Percentiles rank a stretch among this genome's conserved stretches.
These are phyloP conservation scores for Andrographis paniculata DNA, from an alignment of 305 asterid genomes.

Conservation along the genomic window DNA sequence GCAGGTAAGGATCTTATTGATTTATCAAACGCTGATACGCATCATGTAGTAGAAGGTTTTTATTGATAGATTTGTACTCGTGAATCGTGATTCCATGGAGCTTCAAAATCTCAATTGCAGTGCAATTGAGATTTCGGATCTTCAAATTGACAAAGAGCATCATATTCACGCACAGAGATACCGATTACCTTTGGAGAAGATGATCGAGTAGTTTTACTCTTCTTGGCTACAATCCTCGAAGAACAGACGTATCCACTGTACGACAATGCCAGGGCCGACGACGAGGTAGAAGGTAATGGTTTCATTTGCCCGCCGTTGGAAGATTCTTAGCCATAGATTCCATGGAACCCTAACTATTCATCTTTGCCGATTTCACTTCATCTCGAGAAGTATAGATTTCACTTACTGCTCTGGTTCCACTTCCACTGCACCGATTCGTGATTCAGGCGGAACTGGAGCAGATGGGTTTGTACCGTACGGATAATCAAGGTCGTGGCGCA, in stretches of 20 bases:
- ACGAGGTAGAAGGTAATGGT: conserved; percentile 29
- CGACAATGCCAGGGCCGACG: conserved; percentile 26
- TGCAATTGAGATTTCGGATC: not conserved
- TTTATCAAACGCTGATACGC: not conserved
- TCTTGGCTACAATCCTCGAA: conserved; percentile 58
- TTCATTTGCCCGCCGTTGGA: conserved; percentile 22
- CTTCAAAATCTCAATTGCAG: too few relatives aligned
- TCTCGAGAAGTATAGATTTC: too few relatives aligned
- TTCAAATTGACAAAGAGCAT: not conserved
- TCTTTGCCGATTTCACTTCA: conserved; percentile 14
- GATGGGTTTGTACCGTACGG: too few relatives aligned
- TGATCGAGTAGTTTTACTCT: conserved; percentile 42
- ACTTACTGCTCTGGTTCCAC: too few relatives aligned
- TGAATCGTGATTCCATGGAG: too few relatives aligned
- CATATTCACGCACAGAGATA: not conserved
- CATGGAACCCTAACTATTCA: conserved; percentile 15
- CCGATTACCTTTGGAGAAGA: conserved; percentile 46
- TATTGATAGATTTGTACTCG: too few relatives aligned
- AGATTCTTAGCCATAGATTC: conserved; percentile 18
- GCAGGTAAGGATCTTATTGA: not conserved
- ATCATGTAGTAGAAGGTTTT: too few relatives aligned
- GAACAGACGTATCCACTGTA: conserved; percentile 27
- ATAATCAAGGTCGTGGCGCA: conserved; percentile 18
- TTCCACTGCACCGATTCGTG: too few relatives aligned
- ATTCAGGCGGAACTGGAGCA: too few relatives aligned